Percentiles rank a stretch among this genome's conserved stretches.
These are phyloP conservation scores for Vigna radiata DNA, from an alignment of 306 rosid species.

Conservation along the genomic window DNA sequence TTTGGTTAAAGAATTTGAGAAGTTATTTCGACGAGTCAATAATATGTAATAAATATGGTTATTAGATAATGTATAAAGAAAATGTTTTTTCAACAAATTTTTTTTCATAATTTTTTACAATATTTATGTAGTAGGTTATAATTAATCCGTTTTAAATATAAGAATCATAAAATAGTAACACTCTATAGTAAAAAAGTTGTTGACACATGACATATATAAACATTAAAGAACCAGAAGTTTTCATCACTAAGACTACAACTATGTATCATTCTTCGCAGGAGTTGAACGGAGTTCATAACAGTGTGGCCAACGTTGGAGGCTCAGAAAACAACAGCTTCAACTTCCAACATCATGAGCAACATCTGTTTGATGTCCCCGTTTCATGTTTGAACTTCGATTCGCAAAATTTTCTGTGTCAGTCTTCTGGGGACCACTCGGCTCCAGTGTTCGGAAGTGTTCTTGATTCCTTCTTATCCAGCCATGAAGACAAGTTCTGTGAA, in stretches of 20 bases:
- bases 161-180: no score
- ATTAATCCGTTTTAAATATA: no score
- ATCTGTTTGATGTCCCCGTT: neutral
- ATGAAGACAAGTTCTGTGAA: neutral
- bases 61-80: no score
- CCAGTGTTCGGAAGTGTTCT: neutral
- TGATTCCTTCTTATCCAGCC: neutral
- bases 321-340: neutral
- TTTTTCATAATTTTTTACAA: no score
- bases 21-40: no score
- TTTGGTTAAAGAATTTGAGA: no score
- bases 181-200: no score
- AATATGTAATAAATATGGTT: no score
- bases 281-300: neutral
- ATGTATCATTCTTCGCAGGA: constrained; percentile 18
- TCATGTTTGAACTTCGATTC: constrained; percentile 21
- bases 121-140: no score
- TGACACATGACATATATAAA: neutral
- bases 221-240: neutral
- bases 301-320: neutral
- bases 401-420: neutral
- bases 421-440: constrained; percentile 2
- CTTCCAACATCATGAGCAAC: constrained; percentile 17
- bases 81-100: no score
- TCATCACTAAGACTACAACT: neutral